Evolutionary conservation across 2,329 filamentous ascomycete genomes (phyloP).

Genomic region (Lachnellula suecica): DNA sequence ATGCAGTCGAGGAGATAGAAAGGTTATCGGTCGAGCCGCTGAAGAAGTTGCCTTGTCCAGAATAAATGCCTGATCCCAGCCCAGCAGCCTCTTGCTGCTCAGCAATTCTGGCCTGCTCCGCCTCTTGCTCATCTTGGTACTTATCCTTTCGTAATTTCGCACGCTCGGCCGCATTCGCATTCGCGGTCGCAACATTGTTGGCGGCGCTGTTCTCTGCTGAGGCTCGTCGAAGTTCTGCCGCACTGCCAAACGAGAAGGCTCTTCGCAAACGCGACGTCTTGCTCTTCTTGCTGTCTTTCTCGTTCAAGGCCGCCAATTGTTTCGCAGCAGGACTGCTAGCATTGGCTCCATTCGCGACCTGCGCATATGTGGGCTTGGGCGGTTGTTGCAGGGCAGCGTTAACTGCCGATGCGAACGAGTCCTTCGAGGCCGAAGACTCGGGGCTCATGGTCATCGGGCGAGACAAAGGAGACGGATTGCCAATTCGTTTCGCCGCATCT

Average conservation of each 20-base stretch:
- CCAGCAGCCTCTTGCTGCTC: slow-evolving; percentile 89
- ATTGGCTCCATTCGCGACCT: slow-evolving; percentile 34
- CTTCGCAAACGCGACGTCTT: slow-evolving; percentile 84
- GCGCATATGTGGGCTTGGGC: slow-evolving; percentile 29
- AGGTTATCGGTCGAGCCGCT: slow-evolving; percentile 92
- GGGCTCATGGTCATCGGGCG: slow-evolving; percentile 65
- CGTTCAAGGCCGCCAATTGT: slow-evolving; percentile 82
- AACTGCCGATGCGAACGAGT: slow-evolving; percentile 38
- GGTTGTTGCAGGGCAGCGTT: slow-evolving; percentile 33
- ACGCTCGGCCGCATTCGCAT: slow-evolving; percentile 38
- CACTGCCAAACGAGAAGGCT: slow-evolving; percentile 95
- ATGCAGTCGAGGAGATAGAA: slow-evolving; percentile 86
- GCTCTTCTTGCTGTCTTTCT: slow-evolving; percentile 76
- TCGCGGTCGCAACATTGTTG: slow-evolving; percentile 27
- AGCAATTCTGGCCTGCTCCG: slow-evolving; percentile 88
- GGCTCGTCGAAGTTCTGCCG: slow-evolving; percentile 81
- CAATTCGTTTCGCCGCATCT: slow-evolving; percentile 59
- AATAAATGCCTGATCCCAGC: slow-evolving; percentile 91
- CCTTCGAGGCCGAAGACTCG: slow-evolving; percentile 45
- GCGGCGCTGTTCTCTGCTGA: slow-evolving; percentile 59
- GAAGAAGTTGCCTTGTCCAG: slow-evolving; percentile 79
- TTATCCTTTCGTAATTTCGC: slow-evolving; percentile 66
- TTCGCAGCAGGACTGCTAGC: slow-evolving; percentile 66
- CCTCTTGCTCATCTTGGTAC: slow-evolving; percentile 64
- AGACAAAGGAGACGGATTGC: slow-evolving; percentile 72